Evolutionary conservation across 257 asterid genomes (phyloP).

Genomic region (Solanum paucissectum): DNA sequence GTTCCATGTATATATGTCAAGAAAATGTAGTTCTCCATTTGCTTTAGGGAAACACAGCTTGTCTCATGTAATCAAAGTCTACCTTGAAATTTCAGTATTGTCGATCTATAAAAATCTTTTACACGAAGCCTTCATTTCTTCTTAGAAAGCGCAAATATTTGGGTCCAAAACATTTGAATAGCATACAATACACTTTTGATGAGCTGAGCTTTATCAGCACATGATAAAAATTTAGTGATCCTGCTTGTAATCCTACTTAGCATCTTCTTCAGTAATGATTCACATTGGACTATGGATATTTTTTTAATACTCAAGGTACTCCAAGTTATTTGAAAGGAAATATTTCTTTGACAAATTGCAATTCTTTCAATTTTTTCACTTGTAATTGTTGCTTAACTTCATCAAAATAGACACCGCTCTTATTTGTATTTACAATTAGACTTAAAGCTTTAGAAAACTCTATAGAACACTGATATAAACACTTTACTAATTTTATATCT

Average conservation of each 20-base stretch:
- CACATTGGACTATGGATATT: not conserved
- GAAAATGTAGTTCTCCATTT: not conserved
- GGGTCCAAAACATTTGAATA: not conserved
- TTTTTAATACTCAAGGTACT: not conserved
- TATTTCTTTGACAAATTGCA: not conserved
- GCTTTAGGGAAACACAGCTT: not conserved
- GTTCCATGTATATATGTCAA: not conserved
- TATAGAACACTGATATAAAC: too few species aligned
- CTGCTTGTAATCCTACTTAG: too few species aligned
- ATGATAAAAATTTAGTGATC: too few species aligned
- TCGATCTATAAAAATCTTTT: not conserved
- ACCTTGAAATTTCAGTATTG: not conserved
- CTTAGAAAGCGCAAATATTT: not conserved
- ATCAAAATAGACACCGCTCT: too few species aligned
- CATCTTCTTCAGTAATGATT: not conserved
- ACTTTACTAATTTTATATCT: too few species aligned
- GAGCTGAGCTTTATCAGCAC: not conserved
- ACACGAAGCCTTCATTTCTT: not conserved
- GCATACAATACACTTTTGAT: not conserved
- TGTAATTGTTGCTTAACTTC: too few species aligned
- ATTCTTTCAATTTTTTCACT: too few species aligned
- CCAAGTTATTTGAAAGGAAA: not conserved
- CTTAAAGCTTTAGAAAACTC: too few species aligned
- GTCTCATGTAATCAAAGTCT: not conserved
- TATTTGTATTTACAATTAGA: too few species aligned